A percentile compares a stretch with the other conserved stretches of the same genome.
Conservation (phyloP, 2,329 filamentous ascomycete species). For the Ceratocystiopsis sp. region DNA sequence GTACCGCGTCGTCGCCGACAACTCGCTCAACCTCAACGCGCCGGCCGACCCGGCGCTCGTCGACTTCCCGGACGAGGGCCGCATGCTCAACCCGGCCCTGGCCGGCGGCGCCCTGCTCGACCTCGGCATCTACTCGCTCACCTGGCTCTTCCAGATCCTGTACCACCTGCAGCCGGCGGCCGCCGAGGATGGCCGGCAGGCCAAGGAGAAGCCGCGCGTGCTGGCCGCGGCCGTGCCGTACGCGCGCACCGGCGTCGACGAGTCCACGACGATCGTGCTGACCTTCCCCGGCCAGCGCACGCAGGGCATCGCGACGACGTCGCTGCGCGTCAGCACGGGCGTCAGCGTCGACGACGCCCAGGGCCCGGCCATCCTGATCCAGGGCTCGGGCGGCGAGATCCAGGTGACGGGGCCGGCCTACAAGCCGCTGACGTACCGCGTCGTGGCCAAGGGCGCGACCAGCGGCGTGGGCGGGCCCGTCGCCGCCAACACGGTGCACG, state of each 20-base stretch:
- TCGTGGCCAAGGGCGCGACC: too few relatives aligned
- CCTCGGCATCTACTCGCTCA: constrained; percentile 74
- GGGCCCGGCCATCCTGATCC: constrained; percentile 51
- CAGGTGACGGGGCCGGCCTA: constrained; percentile 59
- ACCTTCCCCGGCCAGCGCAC: constrained; percentile 35
- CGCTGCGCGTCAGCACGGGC: constrained; percentile 43
- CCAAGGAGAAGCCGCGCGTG: constrained; percentile 41
- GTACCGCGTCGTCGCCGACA: constrained; percentile 43
- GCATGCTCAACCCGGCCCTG: constrained; percentile 38
- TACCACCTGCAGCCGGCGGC: constrained; percentile 60
- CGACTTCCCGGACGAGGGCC: constrained; percentile 60
- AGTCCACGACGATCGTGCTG: constrained; percentile 58
- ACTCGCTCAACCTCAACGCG: constrained; percentile 59
- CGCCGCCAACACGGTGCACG: constrained; percentile 18
- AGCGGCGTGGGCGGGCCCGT: constrained; percentile 23
- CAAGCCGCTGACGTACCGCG: constrained; percentile 34
- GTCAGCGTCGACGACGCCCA: constrained; percentile 28
- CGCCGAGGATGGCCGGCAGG: too few relatives aligned
- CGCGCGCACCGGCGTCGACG: constrained; percentile 52
- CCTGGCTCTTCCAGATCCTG: constrained; percentile 79
- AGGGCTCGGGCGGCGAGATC: constrained; percentile 67
- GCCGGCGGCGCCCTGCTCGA: constrained; percentile 58
- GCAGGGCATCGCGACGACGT: constrained; percentile 56
- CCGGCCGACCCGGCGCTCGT: constrained; percentile 54
- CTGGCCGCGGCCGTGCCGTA: constrained; percentile 53